Conservation (phyloP, 1,284 basidiomycete species). For the Fereydounia khargensis region DNA sequence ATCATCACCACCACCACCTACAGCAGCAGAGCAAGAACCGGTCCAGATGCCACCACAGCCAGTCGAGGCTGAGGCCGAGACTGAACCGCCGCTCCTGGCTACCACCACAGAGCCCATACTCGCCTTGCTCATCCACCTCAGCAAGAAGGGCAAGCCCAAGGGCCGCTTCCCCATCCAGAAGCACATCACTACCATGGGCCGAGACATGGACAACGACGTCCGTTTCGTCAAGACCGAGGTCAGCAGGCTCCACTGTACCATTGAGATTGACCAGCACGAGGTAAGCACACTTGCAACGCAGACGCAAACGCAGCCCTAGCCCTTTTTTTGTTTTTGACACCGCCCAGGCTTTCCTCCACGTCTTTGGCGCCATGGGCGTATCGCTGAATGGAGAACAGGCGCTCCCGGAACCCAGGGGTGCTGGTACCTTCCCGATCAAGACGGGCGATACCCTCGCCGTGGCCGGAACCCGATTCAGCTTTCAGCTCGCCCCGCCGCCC, state of each 20-base stretch:
- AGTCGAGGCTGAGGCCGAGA: too few species aligned
- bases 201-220: constrained; percentile 26
- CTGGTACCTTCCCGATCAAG: constrained; percentile 17
- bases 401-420: constrained; percentile 14
- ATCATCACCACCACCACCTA: too few species aligned
- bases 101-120: constrained; percentile 13
- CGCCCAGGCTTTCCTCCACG: constrained; percentile 15
- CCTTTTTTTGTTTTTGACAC: too few species aligned
- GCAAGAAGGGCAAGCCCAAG: constrained; percentile 27
- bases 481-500: too few species aligned
- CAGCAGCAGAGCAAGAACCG: too few species aligned
- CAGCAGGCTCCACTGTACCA: constrained; percentile 30
- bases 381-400: constrained; percentile 10
- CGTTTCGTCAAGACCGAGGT: constrained; percentile 22
- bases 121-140: constrained; percentile 18
- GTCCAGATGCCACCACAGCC: too few species aligned
- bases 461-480: constrained; percentile 16
- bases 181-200: constrained; percentile 23
- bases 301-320: too few species aligned
- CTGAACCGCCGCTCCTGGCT: too few species aligned
- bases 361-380: constrained; percentile 24
- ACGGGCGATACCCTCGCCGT: constrained; percentile 17
- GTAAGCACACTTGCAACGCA: neutral
- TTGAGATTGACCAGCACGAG: constrained; percentile 14
- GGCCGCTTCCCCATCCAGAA: constrained; percentile 22